A percentile compares a stretch with the other conserved stretches of the same genome.
Conservation (phyloP, 768 basidiomycete genomes). For the Naganishia randhawae region DNA sequence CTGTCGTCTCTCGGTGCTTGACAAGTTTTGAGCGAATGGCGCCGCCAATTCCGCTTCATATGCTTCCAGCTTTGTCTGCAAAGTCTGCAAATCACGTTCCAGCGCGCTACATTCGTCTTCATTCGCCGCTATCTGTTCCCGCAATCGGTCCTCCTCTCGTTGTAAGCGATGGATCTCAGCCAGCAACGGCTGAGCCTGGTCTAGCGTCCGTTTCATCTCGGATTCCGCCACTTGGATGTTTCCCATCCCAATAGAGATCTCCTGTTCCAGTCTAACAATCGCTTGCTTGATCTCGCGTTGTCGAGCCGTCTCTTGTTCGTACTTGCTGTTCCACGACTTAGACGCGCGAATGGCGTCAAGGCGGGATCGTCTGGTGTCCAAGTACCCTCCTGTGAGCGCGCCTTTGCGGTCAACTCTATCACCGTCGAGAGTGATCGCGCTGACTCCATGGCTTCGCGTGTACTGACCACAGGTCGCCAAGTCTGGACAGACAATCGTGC, state of each 20-base stretch:
- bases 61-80: conserved; percentile 63
- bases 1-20: conserved; percentile 64
- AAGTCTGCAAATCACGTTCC: conserved; percentile 64
- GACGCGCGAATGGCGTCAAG: conserved; percentile 80
- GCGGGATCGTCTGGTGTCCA: conserved; percentile 83
- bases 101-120: conserved; percentile 69
- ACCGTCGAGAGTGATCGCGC: conserved; percentile 94
- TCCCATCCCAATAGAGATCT: conserved; percentile 72
- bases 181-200: conserved; percentile 64
- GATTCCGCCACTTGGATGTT: conserved; percentile 66
- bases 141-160: conserved; percentile 68
- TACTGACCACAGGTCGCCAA: conserved; percentile 88
- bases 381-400: conserved; percentile 90
- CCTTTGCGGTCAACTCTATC: conserved; percentile 97
- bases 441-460: conserved; percentile 88
- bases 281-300: conserved; percentile 70
- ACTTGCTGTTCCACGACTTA: conserved; percentile 69
- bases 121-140: conserved; percentile 60
- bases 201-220: conserved; percentile 67
- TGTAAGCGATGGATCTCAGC: conserved; percentile 62
- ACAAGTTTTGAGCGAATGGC: conserved; percentile 71
- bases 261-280: conserved; percentile 73
- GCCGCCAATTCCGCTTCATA: conserved; percentile 67
- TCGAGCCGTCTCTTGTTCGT: conserved; percentile 62
- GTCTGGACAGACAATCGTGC: conserved; percentile 92